These are phyloP conservation scores for Backusella sp. DNA, from an alignment of 192 early-diverging fungal species.

Conservation along the genomic window DNA sequence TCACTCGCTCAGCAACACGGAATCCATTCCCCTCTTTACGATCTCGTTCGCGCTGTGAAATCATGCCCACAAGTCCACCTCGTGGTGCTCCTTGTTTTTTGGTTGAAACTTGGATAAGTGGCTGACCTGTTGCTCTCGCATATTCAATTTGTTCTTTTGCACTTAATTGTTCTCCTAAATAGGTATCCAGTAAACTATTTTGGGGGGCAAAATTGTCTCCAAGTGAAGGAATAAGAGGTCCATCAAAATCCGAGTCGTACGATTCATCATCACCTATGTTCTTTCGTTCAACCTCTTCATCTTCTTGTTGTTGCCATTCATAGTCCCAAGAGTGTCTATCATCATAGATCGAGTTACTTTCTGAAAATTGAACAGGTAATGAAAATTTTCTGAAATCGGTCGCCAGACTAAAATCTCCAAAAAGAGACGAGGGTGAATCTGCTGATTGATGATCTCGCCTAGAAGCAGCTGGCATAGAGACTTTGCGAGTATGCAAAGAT, in stretches of 20 bases:
- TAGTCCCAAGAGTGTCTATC: slow-evolving; percentile 6
- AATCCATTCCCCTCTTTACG: slow-evolving; percentile 17
- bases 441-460: slow-evolving; percentile 13
- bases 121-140: slow-evolving; percentile 39
- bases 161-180: slow-evolving; percentile 29
- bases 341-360: slow-evolving; percentile 10
- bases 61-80: slow-evolving; percentile 36
- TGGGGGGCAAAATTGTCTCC: slow-evolving; percentile 38
- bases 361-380: slow-evolving; percentile 1
- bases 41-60: slow-evolving; percentile 36
- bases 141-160: slow-evolving; percentile 41
- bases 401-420: slow-evolving; percentile 29
- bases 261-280: slow-evolving; percentile 23
- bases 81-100: slow-evolving; percentile 31
- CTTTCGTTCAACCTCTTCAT: slow-evolving; percentile 11
- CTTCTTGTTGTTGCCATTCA: background rate
- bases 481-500: slow-evolving; percentile 13
- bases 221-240: slow-evolving; percentile 31
- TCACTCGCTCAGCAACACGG: slow-evolving; percentile 24
- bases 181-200: slow-evolving; percentile 30
- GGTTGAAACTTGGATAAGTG: slow-evolving; percentile 36
- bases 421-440: slow-evolving; percentile 23
- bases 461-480: slow-evolving; percentile 6
- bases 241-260: slow-evolving; percentile 22
- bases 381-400: slow-evolving; percentile 27